Base-by-base conservation (phyloP, 2,329 filamentous ascomycete genomes). In the Emmonsiellopsis sp. region DNA sequence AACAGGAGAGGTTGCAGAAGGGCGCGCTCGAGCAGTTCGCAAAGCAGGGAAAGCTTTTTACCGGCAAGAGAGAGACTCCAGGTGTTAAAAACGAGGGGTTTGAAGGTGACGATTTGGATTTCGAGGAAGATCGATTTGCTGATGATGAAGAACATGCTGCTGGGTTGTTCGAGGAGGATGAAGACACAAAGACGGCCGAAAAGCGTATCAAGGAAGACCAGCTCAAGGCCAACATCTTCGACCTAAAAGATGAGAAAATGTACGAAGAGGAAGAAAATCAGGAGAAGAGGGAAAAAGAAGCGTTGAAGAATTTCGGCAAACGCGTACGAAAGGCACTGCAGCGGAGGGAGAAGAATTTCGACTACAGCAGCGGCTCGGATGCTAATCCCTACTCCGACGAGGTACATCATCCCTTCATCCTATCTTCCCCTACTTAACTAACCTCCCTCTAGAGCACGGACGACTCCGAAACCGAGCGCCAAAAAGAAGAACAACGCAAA, bases 141-240 rank as follows among this genome's bases (percentile, higher is more conserved):
- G 88, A 95, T 62, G 89, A 94, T 62, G 89, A 95, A 63, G 89
- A 94, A 65, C 82, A 86, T 21, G 79, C 83, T 53, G 68, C 63
- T 2, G 80, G 86, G 42, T 80, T 89, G 50, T 88, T 93, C 60
- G 87, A 93, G 50, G 83, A 90, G 49, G 89, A 95, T 56, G 91
- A 95, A 59, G 87, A 91, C 49, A 72, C 78, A 11, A 89, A 88
- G 62, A 81, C 86, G 14, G 78, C 85, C 0, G 84, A 86, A 57
- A 83, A 85, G 11, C 77, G 85, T 51, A 84, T 91, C 60, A 88
- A 87, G 59, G 81, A 85, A 54, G 86, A 91, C 63, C 90, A 94
- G 68, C 77, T 94, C n/a, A 83, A 84, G 51, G 92, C 92, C 7
- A 95, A 95, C 63, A 75, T 93, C 2, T 95, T 95, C 60, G 86